Base-by-base conservation (phyloP, 1,284 basidiomycete genomes). In the Inonotus hispidus region DNA sequence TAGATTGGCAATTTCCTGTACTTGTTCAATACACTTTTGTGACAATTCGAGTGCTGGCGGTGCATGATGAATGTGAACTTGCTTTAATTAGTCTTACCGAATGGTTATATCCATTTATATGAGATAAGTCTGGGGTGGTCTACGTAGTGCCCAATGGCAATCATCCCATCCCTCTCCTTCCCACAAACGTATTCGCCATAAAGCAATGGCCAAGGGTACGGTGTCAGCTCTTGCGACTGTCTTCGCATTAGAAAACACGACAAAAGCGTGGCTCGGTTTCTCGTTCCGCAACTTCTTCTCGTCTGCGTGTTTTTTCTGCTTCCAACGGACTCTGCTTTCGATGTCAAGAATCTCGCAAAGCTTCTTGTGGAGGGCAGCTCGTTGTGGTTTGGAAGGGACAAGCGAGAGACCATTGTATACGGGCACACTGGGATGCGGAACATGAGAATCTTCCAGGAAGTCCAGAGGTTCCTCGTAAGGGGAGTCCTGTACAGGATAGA, bases 111-210 rank as follows among this genome's bases (percentile, higher is more conserved):
- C 7, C 16, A 7, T n/a, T 16, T 6, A 49, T 23, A 8, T 4
- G 32, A n/a, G 16, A 27, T 37, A 16, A 29, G 5, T 52, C 19
- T 35, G 13, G n/a, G 50, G 32, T 16, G 21, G 25, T 52, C 16
- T 35, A 7, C 29, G 63, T 46, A 41, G 10, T 56, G 59, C 56
- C 64, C 59, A 61, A 50, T 45, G 21, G 57, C 62, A 58, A 27
- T 53, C 58, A 32, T 64, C 62, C 64, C 74, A 80, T 0, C 71
- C 69, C 25, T 71, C 75, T 1, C 82, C 80, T 66, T 90, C 85
- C 79, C 85, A 92, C 81, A 91, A 83, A 61, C 84, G 77, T 52
- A 90, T 62, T 63, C 90, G 81, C 89, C 89, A 92, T 21, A 92
- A 68, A 0, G 90, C 87, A 53, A 87, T 79, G 0, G 84, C 85